These are phyloP conservation scores for Microsporum canis DNA, from an alignment of 2,329 filamentous ascomycete species.

Conservation along the genomic window DNA sequence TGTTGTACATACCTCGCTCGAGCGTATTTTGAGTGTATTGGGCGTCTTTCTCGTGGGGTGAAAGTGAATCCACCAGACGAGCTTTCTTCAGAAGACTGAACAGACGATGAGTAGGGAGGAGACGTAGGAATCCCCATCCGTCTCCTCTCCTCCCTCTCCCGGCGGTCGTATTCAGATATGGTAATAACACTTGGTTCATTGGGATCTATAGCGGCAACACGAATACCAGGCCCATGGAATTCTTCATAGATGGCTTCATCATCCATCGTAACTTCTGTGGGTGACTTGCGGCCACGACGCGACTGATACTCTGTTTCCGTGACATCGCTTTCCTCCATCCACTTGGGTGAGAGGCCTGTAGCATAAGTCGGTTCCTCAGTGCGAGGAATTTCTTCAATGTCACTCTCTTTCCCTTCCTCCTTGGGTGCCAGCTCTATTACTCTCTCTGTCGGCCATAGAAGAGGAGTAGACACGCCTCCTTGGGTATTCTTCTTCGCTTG, in stretches of 20 bases:
- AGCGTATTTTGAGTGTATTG: too few species aligned
- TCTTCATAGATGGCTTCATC: background rate
- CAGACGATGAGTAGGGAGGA: background rate
- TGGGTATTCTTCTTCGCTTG: background rate
- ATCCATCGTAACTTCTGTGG: background rate
- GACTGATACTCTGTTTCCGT: background rate
- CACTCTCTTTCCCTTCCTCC: background rate
- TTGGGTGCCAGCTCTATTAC: background rate
- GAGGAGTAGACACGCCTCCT: background rate
- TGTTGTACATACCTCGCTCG: too few species aligned
- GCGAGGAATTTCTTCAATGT: background rate
- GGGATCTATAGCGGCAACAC: background rate
- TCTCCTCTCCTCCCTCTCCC: background rate
- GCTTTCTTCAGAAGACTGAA: background rate
- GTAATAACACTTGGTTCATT: background rate
- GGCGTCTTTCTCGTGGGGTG: too few species aligned
- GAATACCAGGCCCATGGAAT: background rate
- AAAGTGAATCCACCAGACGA: background rate
- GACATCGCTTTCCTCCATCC: background rate
- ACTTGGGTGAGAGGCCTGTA: background rate
- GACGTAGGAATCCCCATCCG: background rate
- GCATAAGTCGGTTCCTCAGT: background rate
- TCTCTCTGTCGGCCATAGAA: background rate
- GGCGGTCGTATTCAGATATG: background rate
- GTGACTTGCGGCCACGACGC: background rate